Conservation (phyloP, 768 basidiomycete genomes). For the Leucocoprinus leucothites region DNA sequence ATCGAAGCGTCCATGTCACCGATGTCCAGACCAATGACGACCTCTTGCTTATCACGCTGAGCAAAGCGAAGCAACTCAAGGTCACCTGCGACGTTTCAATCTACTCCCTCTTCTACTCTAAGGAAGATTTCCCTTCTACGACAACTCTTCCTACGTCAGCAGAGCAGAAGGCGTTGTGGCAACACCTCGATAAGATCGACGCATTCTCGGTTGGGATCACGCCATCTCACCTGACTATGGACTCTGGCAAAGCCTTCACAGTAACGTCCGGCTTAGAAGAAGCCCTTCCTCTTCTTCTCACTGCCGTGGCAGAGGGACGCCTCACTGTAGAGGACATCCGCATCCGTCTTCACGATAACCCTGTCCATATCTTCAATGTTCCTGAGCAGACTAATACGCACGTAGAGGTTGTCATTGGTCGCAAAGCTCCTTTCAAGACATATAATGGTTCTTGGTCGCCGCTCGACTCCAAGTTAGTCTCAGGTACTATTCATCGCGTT, state of each 20-base stretch:
- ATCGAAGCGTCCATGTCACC: slow-evolving; percentile 84
- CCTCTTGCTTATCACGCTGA: slow-evolving; percentile 84
- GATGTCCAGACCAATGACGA: slow-evolving; percentile 87
- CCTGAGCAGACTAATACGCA: slow-evolving; percentile 84
- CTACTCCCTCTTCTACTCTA: slow-evolving; percentile 86
- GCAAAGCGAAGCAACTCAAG: slow-evolving; percentile 90
- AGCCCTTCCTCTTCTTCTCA: slow-evolving; percentile 81
- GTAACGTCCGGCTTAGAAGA: slow-evolving; percentile 84
- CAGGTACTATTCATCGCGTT: slow-evolving; percentile 86
- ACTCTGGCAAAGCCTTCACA: slow-evolving; percentile 57
- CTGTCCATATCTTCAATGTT: slow-evolving; percentile 85
- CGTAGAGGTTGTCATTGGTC: slow-evolving; percentile 90
- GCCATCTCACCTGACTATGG: slow-evolving; percentile 72
- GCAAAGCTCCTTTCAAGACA: slow-evolving; percentile 55
- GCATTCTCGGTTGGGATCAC: slow-evolving; percentile 86
- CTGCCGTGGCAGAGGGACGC: slow-evolving; percentile 76
- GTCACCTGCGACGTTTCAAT: slow-evolving; percentile 97
- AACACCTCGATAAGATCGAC: slow-evolving; percentile 80
- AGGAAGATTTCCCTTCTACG: slow-evolving; percentile 66
- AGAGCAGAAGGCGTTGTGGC: slow-evolving; percentile 85
- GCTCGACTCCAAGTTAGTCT: slow-evolving; percentile 54
- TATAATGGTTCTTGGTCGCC: slow-evolving; percentile 77
- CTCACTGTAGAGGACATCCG: slow-evolving; percentile 83
- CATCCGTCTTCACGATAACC: slow-evolving; percentile 86
- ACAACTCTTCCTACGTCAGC: slow-evolving; percentile 64